A percentile compares a stretch with the other conserved stretches of the same genome.
phyloP scores from a whole-genome alignment of 257 asterid species.

The Nicotiana tomentosiformis region DNA sequence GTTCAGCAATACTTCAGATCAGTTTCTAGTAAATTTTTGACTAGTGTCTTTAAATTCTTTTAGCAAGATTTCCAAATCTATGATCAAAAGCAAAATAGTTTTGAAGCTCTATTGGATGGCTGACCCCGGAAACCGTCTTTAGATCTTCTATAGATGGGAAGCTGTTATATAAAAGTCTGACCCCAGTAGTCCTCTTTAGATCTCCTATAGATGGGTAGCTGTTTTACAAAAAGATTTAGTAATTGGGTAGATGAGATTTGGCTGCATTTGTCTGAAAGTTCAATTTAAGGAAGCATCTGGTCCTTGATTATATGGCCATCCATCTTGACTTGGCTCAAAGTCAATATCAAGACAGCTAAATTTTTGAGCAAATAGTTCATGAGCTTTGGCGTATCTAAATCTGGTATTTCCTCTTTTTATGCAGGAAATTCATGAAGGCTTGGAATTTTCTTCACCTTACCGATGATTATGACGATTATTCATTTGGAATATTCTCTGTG shows the following conservation, averaged over 20 bases:
- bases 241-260: background rate
- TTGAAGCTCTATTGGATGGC: background rate
- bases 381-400: background rate
- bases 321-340: constrained; percentile 2
- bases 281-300: background rate
- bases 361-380: background rate
- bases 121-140: background rate
- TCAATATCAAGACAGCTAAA: background rate
- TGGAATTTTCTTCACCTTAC: constrained; percentile 58
- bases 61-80: background rate
- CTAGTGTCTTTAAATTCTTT: background rate
- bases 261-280: background rate
- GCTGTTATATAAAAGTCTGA: background rate
- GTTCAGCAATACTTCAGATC: background rate
- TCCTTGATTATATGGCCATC: background rate
- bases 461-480: constrained; percentile 51
- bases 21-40: background rate
- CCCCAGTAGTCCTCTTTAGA: background rate
- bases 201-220: background rate
- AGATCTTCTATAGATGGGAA: background rate
- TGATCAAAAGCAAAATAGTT: background rate
- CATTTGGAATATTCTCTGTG: constrained; percentile 91
- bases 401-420: constrained; percentile 5
- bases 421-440: constrained; percentile 96
- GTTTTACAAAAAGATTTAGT: background rate